Evolutionary conservation across 768 basidiomycete species (phyloP), one percentile per base, ranked within the genome.

Genomic region (Psilocybe sp.): DNA sequence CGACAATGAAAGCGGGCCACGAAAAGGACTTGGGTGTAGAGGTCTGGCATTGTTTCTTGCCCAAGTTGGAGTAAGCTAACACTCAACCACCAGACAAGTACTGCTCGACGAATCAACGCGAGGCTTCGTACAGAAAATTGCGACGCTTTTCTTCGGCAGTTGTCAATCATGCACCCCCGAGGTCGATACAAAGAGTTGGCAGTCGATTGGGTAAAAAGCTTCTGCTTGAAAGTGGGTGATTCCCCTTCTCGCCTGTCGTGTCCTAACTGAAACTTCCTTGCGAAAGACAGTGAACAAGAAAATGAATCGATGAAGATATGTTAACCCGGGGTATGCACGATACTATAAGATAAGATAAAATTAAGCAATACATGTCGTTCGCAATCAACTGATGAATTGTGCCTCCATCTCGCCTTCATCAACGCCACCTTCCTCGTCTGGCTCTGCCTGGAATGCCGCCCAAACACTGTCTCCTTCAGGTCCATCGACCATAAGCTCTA

Each of bases 401-500:
- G 73, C 78, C 54, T 86, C 84, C 67, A 80, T 78, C 36, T 84
- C 81, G 35, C 78, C 84, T 55, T 81, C 79, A 33, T 84, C 82
- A 40, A 69, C 70, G 20, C 70, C 71, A 55, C 65, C 69, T 11
- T 64, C 66, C 18, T 71, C 68, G 15, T 78, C 75, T 39, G 61
- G 61, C 11, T 78, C 74, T 14, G 67, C 62, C 51, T 84, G 79
- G 61, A 79, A 86, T 8, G 79, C 79, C 49, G 72, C 74, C 79
- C 82, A 87, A 18, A 85, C 74, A 42, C 69, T 72, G 53, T 87
- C 85, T n/a, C 74, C 69, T 57, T 88, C 85, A 6, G 86, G 86
- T 0, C 86, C 86, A 58, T 85, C 83, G 20, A 87, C 78, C n/a
- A 87, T 81, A 16, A 77, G 64, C 47, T 87, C 85, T 43, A 88